Percentiles rank a stretch among this genome's conserved stretches.
These are phyloP conservation scores for Wickerhamomyces rabaulensis DNA, from an alignment of 805 yeast genomes.

Conservation along the genomic window DNA sequence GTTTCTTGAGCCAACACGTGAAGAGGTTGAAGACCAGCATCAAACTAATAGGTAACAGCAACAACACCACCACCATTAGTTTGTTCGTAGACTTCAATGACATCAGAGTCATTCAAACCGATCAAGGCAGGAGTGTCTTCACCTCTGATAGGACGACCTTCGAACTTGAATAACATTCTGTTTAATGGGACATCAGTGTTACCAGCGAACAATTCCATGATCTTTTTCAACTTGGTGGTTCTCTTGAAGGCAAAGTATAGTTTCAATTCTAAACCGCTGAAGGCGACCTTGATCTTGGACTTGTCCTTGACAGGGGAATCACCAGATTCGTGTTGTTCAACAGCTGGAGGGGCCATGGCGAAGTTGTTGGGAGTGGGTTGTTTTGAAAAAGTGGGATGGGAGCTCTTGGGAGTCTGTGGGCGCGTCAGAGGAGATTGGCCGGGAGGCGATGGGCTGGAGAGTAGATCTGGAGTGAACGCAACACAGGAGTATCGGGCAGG, in stretches of 20 bases:
- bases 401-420: too few species aligned
- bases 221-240: conserved; percentile 11
- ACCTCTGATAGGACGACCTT: conserved; percentile 2
- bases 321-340: background rate
- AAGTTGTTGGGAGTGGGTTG: background rate
- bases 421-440: too few species aligned
- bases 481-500: too few species aligned
- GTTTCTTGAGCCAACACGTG: background rate
- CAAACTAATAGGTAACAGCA: background rate
- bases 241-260: conserved; percentile 14
- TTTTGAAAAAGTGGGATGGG: too few species aligned
- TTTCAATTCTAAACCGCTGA: conserved; percentile 12
- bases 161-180: conserved; percentile 6
- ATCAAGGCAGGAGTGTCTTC: conserved; percentile 6
- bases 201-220: conserved; percentile 12
- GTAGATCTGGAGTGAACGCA: too few species aligned
- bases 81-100: conserved; percentile 7
- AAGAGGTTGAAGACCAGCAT: background rate
- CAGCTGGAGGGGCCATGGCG: background rate
- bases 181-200: conserved; percentile 2
- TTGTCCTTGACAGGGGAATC: background rate
- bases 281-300: conserved; percentile 11
- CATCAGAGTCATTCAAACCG: conserved; percentile 10
- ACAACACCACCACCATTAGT: conserved; percentile 15
- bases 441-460: too few species aligned